Conservation (phyloP, 2,329 filamentous ascomycete genomes). For the Pseudocercospora ulei region DNA sequence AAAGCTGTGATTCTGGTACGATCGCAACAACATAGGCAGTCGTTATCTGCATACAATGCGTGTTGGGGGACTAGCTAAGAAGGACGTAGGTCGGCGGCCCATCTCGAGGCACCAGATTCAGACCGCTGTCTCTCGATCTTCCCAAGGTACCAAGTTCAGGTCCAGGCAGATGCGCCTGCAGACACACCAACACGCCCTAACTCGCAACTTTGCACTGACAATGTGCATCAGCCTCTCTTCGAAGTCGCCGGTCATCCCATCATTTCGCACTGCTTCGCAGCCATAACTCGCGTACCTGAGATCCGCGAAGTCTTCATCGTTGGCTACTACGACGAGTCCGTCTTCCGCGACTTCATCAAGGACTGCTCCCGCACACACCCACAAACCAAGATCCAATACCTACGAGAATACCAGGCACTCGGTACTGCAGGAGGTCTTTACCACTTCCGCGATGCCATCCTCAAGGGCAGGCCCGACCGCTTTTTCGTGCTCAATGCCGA, state of each 20-base stretch:
- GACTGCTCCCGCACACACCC: constrained; percentile 76
- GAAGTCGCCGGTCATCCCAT: constrained; percentile 97
- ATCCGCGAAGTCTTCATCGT: constrained; percentile 96
- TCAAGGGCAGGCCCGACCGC: constrained; percentile 87
- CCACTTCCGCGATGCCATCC: constrained; percentile 97
- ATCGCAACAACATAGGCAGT: neutral
- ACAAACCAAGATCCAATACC: constrained; percentile 81
- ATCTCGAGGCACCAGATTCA: constrained; percentile 88
- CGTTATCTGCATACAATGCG: neutral
- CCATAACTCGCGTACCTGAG: constrained; percentile 78
- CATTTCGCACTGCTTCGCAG: constrained; percentile 92
- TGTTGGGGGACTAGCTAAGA: constrained; percentile 5
- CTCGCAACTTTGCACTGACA: neutral
- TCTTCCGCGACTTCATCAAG: constrained; percentile 98
- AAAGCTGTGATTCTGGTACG: constrained; percentile 90
- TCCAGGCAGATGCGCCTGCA: constrained; percentile 17
- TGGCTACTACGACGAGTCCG: constrained; percentile 94
- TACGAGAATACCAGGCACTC: constrained; percentile 92
- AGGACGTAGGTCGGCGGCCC: constrained; percentile 72
- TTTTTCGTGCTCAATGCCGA: constrained; percentile 98
- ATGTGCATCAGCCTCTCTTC: constrained; percentile 66
- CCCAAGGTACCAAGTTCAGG: constrained; percentile 59
- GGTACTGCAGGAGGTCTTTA: constrained; percentile 94
- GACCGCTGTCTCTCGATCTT: constrained; percentile 86
- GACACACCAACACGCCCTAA: neutral